Base-by-base conservation (phyloP, 306 rosid species). In the Vigna radiata region DNA sequence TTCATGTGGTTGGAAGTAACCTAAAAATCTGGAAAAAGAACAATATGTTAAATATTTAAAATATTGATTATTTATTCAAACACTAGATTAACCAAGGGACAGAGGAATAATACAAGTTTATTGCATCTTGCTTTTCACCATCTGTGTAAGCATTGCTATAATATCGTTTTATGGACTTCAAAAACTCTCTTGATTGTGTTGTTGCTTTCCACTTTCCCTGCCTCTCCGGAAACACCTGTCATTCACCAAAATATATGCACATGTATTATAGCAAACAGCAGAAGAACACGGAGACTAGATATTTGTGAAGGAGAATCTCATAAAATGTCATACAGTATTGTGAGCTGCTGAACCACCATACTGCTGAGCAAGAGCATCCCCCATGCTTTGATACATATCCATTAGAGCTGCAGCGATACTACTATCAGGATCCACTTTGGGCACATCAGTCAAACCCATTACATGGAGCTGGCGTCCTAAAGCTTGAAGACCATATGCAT, bases 341-440 rank as follows among this genome's bases (percentile, higher is more conserved):
- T 90, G 98, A 80, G 98, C 98, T 72, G 93, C 98, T 73, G 98
- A 95, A 76, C 97, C 98, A 58, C 98, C 98, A 84, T 95, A 95
- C 79, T 95, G 98, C 83, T 95, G 96, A 11, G 98, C 97, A 87
- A 95, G 93, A 74, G 97, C 97, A 83, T 95, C 98, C 39, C 98
- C 98, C 97, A 92, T 95, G 79, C 92, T 87, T 82, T 80, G 95
- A 79, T 95, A 95, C 97, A 95, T 95, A 55, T 90, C 96, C 98
- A 90, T 92, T 67, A 95, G 96, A 82, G 96, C 95, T 49, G 90
- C 90, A 77, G 97, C 98, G 79, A 89, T 90, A 70, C 84, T 95
- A 80, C 97, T 92, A 56, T 92, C 86, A 69, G 97, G 89, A 80
- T 95, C 97, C 77, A 95, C 96, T 85, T 90, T 89, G 29, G 95